A percentile compares a stretch with the other conserved stretches of the same genome.
Conservation (phyloP, 2,329 filamentous ascomycete species). For the Clonostachys sp. region DNA sequence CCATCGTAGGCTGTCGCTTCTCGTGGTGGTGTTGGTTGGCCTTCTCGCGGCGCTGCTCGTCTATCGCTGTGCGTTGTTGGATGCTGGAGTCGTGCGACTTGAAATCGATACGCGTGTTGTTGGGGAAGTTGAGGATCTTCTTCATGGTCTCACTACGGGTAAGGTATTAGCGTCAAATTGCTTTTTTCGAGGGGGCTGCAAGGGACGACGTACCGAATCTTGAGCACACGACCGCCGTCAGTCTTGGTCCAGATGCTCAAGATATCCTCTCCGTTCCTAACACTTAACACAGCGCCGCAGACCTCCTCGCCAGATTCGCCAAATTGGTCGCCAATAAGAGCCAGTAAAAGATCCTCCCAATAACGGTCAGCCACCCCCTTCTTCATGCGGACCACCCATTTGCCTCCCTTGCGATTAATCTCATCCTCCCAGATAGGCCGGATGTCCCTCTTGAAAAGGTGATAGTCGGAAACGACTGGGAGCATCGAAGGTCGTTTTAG, state of each 20-base stretch:
- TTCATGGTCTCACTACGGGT: conserved; percentile 81
- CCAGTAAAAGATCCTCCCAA: conserved; percentile 91
- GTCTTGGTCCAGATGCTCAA: conserved; percentile 97
- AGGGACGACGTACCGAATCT: conserved; percentile 70
- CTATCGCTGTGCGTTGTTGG: conserved; percentile 82
- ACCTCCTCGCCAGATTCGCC: conserved; percentile 89
- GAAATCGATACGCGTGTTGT: conserved; percentile 88
- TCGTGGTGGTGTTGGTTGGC: conserved; percentile 41
- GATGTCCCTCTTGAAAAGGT: conserved; percentile 95
- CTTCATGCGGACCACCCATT: conserved; percentile 96
- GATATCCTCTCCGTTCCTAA: conserved; percentile 93
- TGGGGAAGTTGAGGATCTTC: conserved; percentile 77
- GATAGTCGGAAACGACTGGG: conserved; percentile 93
- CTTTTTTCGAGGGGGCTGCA: neutral
- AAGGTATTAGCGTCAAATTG: conserved; percentile 6
- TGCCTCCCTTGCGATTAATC: conserved; percentile 91
- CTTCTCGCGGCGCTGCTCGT: conserved; percentile 89
- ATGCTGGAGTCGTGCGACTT: conserved; percentile 97
- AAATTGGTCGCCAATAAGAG: conserved; percentile 92
- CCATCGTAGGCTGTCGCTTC: conserved; percentile 24
- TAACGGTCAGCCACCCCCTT: conserved; percentile 96
- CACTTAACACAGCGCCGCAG: conserved; percentile 89
- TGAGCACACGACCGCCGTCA: conserved; percentile 88
- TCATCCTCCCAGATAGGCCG: conserved; percentile 98
- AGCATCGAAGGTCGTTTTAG: conserved; percentile 84